Percentiles rank a stretch among this genome's conserved stretches.
Evolutionary conservation across 306 rosid species (phyloP).

Genomic region (Astragalus membranaceus): DNA sequence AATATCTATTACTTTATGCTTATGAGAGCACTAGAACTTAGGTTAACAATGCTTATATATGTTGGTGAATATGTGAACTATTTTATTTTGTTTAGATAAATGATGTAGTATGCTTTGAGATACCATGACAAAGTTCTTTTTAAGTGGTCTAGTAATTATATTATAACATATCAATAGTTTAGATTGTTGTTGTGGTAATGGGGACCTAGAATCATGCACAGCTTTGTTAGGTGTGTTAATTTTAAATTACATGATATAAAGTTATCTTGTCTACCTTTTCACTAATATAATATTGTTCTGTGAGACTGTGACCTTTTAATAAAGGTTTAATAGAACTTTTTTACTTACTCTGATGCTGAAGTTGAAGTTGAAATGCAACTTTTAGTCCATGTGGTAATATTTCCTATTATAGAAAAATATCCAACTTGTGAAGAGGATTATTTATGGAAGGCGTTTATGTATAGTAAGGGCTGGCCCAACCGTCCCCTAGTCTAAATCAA

Average conservation of each 20-base stretch:
- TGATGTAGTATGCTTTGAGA: conserved; percentile 8
- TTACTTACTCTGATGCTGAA: no score
- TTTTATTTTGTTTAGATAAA: background rate
- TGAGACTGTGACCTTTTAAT: no score
- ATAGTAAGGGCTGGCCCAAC: background rate
- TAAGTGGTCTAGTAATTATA: background rate
- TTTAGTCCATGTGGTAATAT: background rate
- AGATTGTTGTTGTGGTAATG: conserved; percentile 14
- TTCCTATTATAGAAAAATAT: background rate
- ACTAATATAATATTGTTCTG: no score
- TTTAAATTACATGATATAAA: background rate
- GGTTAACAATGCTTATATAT: conserved; percentile 16
- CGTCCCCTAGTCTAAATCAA: no score
- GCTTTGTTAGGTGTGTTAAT: background rate
- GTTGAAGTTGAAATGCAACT: background rate
- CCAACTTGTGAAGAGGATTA: background rate
- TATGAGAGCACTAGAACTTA: background rate
- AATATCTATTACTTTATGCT: conserved; percentile 19
- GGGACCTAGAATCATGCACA: conserved; percentile 13
- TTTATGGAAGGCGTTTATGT: background rate
- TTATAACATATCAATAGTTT: background rate
- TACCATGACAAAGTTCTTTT: conserved; percentile 21
- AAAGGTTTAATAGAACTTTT: no score
- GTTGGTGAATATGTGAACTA: conserved; percentile 29
- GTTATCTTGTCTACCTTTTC: no score